A percentile compares a stretch with the other conserved stretches of the same genome.
These are phyloP conservation scores for Stenogyne calaminthoides DNA, from an alignment of 305 asterid genomes.

Conservation along the genomic window DNA sequence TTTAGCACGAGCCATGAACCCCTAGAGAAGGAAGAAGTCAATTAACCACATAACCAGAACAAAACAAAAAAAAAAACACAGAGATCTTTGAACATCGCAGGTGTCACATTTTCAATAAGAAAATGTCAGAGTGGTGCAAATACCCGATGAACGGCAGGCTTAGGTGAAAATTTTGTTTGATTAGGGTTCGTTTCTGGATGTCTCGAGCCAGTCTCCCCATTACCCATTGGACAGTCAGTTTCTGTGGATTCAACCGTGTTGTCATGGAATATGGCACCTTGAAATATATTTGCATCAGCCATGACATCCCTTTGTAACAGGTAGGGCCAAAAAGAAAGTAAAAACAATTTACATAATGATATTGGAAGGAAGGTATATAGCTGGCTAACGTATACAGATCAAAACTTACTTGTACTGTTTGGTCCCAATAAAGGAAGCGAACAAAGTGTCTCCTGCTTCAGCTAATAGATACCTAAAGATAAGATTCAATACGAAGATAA, in stretches of 20 bases:
- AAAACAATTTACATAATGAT: constrained; percentile 48
- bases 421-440: constrained; percentile 97
- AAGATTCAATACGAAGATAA: constrained; percentile 20
- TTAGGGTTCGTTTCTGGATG: constrained; percentile 49
- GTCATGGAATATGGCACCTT: constrained; percentile 99
- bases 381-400: constrained; percentile 22
- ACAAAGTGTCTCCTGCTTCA: constrained; percentile 96
- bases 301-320: constrained; percentile 92
- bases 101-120: constrained; percentile 21
- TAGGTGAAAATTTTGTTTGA: constrained; percentile 53
- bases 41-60: constrained; percentile 21
- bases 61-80: background rate
- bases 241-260: constrained; percentile 51
- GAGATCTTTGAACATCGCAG: background rate
- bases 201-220: constrained; percentile 48
- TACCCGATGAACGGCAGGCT: constrained; percentile 99
- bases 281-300: constrained; percentile 99
- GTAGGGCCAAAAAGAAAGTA: constrained; percentile 57
- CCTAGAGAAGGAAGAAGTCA: constrained; percentile 48
- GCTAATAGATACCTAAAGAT: constrained; percentile 81
- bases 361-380: constrained; percentile 30
- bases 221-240: constrained; percentile 43
- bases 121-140: constrained; percentile 25
- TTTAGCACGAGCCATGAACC: constrained; percentile 99
- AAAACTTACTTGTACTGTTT: constrained; percentile 88